Conservation (phyloP, 106 monocot species). For the Acorus calamus region DNA sequence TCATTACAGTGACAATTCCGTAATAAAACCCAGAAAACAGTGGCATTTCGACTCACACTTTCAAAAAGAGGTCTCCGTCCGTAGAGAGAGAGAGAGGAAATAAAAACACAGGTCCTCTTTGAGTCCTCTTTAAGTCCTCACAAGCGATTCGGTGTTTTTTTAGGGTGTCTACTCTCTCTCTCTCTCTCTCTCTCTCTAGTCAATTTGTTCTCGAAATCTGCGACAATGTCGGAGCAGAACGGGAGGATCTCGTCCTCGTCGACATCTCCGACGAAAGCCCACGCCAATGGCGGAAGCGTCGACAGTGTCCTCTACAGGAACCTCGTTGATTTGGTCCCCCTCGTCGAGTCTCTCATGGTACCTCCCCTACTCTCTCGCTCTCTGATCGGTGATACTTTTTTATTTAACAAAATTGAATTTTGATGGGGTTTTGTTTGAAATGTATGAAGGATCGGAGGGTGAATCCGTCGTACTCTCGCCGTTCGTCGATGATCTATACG, state of each 20-base stretch:
- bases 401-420: neutral
- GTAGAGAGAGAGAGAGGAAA: no score
- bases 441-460: constrained; percentile 40
- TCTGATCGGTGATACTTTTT: neutral
- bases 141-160: no score
- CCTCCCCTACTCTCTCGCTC: neutral
- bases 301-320: constrained; percentile 79
- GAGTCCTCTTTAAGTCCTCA: no score
- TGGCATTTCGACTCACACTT: no score
- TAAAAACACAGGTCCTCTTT: no score
- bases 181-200: no score
- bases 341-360: constrained; percentile 95
- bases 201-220: no score
- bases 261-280: constrained; percentile 3
- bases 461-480: constrained; percentile 48
- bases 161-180: no score
- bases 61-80: no score
- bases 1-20: no score
- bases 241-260: neutral
- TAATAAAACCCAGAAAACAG: no score
- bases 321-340: constrained; percentile 93
- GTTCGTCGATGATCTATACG: constrained; percentile 67
- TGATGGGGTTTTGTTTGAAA: neutral
- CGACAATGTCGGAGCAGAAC: no score
- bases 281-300: constrained; percentile 29